Evolutionary conservation across 495 filamentous ascomycete genomes (phyloP).

Genomic region (Xylaria flabelliformis): DNA sequence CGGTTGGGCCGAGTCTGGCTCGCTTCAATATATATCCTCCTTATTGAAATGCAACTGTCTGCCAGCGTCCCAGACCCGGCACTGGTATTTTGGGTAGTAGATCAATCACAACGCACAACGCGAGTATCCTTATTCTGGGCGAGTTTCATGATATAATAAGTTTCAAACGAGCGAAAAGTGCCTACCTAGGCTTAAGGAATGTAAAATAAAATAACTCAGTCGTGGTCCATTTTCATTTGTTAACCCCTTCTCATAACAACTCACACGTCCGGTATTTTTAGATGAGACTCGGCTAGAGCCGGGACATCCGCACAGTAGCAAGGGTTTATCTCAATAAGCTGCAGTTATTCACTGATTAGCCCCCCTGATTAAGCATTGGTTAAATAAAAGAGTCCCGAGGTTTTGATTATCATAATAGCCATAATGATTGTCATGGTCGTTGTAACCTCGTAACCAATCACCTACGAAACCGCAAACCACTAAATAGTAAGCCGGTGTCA

Average conservation of each 20-base stretch:
- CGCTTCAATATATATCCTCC: not conserved
- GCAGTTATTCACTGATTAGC: not conserved
- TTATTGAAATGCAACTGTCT: not conserved
- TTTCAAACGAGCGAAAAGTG: not conserved
- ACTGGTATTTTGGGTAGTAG: not conserved
- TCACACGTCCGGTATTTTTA: not conserved
- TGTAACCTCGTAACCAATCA: not conserved
- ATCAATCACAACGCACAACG: not conserved
- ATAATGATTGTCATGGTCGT: not conserved
- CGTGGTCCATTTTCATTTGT: conserved; percentile 4
- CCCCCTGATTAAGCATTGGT: not conserved
- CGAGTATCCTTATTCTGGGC: not conserved
- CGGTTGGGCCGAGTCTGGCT: conserved; percentile 2
- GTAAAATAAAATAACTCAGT: not conserved
- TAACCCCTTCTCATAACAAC: not conserved
- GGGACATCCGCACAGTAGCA: not conserved
- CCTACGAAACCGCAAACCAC: not conserved
- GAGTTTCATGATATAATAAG: not conserved
- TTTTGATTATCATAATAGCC: not conserved
- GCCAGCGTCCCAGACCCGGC: not conserved
- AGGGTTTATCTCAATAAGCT: not conserved
- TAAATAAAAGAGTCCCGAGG: not conserved
- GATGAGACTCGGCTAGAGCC: conserved; percentile 14
- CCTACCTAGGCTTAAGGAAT: not conserved
- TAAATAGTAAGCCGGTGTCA: too few species aligned